phyloP scores from a whole-genome alignment of 2,329 filamentous ascomycete species.

The Aureobasidium sp. region DNA sequence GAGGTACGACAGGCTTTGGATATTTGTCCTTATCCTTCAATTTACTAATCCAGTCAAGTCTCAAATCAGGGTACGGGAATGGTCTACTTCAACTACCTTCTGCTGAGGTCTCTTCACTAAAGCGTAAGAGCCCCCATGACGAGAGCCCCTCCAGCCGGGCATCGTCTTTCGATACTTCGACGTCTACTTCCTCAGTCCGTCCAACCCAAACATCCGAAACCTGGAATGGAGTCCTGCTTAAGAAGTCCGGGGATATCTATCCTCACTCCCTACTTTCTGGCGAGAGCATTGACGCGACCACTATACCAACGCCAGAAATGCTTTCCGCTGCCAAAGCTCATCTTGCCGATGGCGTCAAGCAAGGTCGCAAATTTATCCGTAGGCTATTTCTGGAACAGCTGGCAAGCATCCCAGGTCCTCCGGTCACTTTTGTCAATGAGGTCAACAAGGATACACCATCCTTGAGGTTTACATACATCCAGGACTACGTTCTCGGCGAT shows the following conservation, averaged over 20 bases:
- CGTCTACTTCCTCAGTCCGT: not conserved
- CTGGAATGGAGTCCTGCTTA: conserved; percentile 37
- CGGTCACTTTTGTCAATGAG: conserved; percentile 57
- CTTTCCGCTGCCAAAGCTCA: conserved; percentile 22
- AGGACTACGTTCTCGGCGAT: conserved; percentile 50
- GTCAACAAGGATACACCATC: conserved; percentile 51
- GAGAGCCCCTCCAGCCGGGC: not conserved
- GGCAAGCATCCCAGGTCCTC: conserved; percentile 25
- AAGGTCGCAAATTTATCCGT: conserved; percentile 32
- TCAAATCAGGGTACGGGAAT: not conserved
- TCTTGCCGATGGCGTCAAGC: conserved; percentile 21
- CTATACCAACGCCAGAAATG: conserved; percentile 34
- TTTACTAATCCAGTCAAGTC: not conserved
- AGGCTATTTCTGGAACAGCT: conserved; percentile 31
- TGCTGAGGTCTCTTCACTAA: conserved; percentile 15
- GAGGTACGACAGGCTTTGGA: not conserved
- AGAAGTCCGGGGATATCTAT: conserved; percentile 31
- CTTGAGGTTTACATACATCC: conserved; percentile 61
- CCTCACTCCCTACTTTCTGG: conserved; percentile 23
- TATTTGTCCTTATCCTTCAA: too few relatives aligned
- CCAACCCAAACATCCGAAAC: conserved; percentile 19
- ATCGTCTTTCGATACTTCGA: not conserved
- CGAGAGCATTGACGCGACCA: conserved; percentile 25
- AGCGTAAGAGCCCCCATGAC: conserved; percentile 24
- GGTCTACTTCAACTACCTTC: not conserved